Percentiles rank a stretch among this genome's conserved stretches.
Evolutionary conservation across 73 alveolate species (phyloP).

Genomic region (Paramecium sexaurelia): DNA sequence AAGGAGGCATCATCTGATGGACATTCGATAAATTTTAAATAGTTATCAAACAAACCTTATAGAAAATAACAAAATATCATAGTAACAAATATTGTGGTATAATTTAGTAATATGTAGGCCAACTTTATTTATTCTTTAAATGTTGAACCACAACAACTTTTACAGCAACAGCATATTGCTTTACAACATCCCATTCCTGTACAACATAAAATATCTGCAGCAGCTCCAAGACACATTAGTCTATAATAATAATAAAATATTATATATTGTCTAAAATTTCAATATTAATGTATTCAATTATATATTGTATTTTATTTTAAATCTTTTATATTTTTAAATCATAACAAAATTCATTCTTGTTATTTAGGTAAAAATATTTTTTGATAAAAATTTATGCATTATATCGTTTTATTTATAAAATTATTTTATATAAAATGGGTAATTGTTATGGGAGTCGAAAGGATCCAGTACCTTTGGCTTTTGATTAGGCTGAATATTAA

Average conservation of each 20-base stretch:
- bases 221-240: constrained; percentile 8
- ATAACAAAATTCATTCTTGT: too few species aligned
- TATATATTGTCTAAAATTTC: constrained; percentile 17
- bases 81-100: constrained; percentile 14
- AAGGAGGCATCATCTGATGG: not conserved
- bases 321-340: not conserved
- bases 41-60: not conserved
- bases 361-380: not conserved
- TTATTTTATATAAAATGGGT: constrained; percentile 8
- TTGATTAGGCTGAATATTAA: constrained; percentile 9
- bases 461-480: constrained; percentile 10
- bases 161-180: constrained; percentile 31
- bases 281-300: not conserved
- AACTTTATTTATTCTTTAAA: constrained; percentile 39
- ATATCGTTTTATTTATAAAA: not conserved
- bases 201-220: not conserved
- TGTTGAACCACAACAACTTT: constrained; percentile 21
- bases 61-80: constrained; percentile 25
- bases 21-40: not conserved
- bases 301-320: not conserved
- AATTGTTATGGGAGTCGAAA: not conserved
- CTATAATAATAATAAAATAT: not conserved
- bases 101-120: constrained; percentile 51
- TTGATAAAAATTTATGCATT: not conserved
- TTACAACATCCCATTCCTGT: constrained; percentile 25